These are phyloP conservation scores for Trametopsis cervina DNA, from an alignment of 768 basidiomycete genomes.

Conservation along the genomic window DNA sequence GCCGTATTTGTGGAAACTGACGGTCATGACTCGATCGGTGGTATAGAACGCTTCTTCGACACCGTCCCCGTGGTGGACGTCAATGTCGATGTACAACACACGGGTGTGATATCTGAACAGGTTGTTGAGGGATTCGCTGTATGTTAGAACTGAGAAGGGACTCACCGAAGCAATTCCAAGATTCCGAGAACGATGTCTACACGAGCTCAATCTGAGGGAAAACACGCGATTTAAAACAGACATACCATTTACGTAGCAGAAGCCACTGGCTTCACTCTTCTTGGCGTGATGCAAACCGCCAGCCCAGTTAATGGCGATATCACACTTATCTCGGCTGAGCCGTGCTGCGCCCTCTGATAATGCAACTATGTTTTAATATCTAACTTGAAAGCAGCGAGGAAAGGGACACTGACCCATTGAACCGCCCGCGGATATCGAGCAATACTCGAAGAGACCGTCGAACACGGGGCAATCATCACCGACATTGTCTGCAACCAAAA, in stretches of 20 bases:
- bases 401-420: slow-evolving; percentile 76
- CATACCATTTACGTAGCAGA: slow-evolving; percentile 96
- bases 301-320: slow-evolving; percentile 99
- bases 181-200: slow-evolving; percentile 96
- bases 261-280: slow-evolving; percentile 98
- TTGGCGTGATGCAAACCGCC: slow-evolving; percentile 98
- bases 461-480: slow-evolving; percentile 99
- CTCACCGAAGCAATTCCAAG: slow-evolving; percentile 81
- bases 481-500: slow-evolving; percentile 82
- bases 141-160: neutral
- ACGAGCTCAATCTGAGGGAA: neutral
- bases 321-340: slow-evolving; percentile 92
- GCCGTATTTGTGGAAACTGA: slow-evolving; percentile 97
- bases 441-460: slow-evolving; percentile 97
- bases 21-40: slow-evolving; percentile 97
- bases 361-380: too few relatives aligned
- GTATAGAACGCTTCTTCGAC: slow-evolving; percentile 99
- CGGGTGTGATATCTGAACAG: slow-evolving; percentile 77
- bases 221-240: neutral
- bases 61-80: slow-evolving; percentile 98
- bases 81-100: slow-evolving; percentile 97
- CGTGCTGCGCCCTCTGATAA: slow-evolving; percentile 89
- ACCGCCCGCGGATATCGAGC: slow-evolving; percentile 98
- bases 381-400: slow-evolving; percentile 3
- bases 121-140: neutral